Conservation (phyloP, 805 yeast genomes). For the Metschnikowia gelsemii region DNA sequence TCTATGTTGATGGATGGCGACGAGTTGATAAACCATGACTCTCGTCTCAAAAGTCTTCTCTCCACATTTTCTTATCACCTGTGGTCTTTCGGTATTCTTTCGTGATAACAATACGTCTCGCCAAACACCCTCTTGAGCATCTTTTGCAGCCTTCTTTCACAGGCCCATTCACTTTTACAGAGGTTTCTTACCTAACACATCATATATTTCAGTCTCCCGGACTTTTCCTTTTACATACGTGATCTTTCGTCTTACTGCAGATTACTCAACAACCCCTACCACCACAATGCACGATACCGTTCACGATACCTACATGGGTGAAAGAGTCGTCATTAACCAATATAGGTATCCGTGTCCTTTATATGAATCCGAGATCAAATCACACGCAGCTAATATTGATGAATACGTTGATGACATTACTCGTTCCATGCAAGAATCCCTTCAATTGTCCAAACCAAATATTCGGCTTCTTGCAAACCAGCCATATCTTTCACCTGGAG, state of each 20-base stretch:
- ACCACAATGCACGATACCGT: neutral
- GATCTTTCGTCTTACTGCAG: no score
- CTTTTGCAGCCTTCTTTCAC: neutral
- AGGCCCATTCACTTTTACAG: neutral
- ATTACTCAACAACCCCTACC: neutral
- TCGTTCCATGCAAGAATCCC: slow-evolving; percentile 34
- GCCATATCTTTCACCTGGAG: slow-evolving; percentile 76
- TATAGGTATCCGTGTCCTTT: slow-evolving; percentile 51
- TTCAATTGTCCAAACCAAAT: slow-evolving; percentile 46
- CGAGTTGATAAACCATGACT: no score
- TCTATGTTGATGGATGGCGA: neutral
- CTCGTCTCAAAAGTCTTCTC: no score
- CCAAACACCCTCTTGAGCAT: neutral
- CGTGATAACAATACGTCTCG: neutral
- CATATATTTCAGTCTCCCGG: neutral
- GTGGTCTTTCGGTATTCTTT: neutral
- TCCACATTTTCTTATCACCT: no score
- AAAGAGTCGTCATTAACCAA: slow-evolving; percentile 28
- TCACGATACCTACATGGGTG: slow-evolving; percentile 13
- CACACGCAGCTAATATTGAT: slow-evolving; percentile 45
- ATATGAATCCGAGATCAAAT: slow-evolving; percentile 48
- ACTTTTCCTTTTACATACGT: neutral
- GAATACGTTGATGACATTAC: slow-evolving; percentile 57
- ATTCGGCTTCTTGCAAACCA: slow-evolving; percentile 69
- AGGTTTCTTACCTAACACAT: neutral